phyloP scores from a whole-genome alignment of 768 basidiomycete species.

The Lyophyllum semitale region DNA sequence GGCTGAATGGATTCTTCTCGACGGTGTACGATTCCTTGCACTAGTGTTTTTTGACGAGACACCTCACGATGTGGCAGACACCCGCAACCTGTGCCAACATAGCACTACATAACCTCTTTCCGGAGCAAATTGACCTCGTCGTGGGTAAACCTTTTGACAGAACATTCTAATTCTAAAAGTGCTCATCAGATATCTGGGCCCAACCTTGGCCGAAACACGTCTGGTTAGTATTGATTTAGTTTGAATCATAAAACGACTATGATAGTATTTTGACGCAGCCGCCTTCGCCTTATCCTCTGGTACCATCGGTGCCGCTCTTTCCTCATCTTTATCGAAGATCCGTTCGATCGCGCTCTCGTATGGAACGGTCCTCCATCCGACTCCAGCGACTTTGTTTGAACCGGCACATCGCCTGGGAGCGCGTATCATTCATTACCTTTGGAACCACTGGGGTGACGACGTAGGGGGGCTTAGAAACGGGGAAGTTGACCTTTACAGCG shows the following conservation, averaged over 20 bases:
- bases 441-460: slow-evolving; percentile 85
- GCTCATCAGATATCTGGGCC: slow-evolving; percentile 74
- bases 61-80: slow-evolving; percentile 47
- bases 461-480: slow-evolving; percentile 53
- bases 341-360: slow-evolving; percentile 90
- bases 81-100: slow-evolving; percentile 93
- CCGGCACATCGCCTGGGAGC: slow-evolving; percentile 75
- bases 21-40: slow-evolving; percentile 56
- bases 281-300: slow-evolving; percentile 91
- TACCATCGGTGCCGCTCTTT: slow-evolving; percentile 89
- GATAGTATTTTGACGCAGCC: slow-evolving; percentile 39
- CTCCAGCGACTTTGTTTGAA: slow-evolving; percentile 55
- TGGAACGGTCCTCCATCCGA: slow-evolving; percentile 74
- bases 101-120: slow-evolving; percentile 86
- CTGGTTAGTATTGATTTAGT: slow-evolving; percentile 46
- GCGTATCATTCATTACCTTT: slow-evolving; percentile 72
- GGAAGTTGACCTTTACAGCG: slow-evolving; percentile 80
- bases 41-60: slow-evolving; percentile 7
- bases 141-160: slow-evolving; percentile 37
- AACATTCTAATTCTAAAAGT: not conserved
- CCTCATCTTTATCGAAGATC: slow-evolving; percentile 66
- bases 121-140: slow-evolving; percentile 86
- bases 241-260: slow-evolving; percentile 6
- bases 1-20: slow-evolving; percentile 90
- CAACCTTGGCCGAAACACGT: slow-evolving; percentile 84